Evolutionary conservation across 2,329 filamentous ascomycete species (phyloP).

Genomic region (Fragosphaeria purpurea): DNA sequence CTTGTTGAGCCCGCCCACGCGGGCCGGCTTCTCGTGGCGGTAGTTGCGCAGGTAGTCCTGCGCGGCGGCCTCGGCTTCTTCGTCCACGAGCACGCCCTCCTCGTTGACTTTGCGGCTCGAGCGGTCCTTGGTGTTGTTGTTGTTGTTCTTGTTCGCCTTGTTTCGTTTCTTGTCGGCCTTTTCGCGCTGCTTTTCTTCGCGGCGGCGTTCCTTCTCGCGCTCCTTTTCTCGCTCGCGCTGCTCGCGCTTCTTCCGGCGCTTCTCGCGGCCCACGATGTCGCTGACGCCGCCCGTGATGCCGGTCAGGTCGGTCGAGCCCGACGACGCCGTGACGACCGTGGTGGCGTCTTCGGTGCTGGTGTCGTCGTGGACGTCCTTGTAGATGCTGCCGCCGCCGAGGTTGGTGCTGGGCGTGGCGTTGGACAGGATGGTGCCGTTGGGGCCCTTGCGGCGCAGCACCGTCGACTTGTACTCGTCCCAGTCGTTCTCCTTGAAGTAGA

Average conservation of each 20-base stretch:
- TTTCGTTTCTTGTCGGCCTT: slow-evolving; percentile 31
- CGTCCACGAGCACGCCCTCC: slow-evolving; percentile 53
- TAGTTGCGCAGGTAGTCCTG: slow-evolving; percentile 69
- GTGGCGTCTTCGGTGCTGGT: slow-evolving; percentile 27
- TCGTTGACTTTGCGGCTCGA: slow-evolving; percentile 38
- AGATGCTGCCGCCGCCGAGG: slow-evolving; percentile 79
- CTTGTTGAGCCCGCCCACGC: slow-evolving; percentile 82
- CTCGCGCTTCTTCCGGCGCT: slow-evolving; percentile 39
- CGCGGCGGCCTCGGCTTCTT: slow-evolving; percentile 52
- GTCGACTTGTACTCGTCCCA: slow-evolving; percentile 99
- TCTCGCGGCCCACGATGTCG: slow-evolving; percentile 45
- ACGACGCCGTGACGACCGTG: slow-evolving; percentile 26
- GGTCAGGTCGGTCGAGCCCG: slow-evolving; percentile 26
- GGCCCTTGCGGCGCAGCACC: slow-evolving; percentile 77
- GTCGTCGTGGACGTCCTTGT: slow-evolving; percentile 55
- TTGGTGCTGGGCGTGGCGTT: slow-evolving; percentile 74
- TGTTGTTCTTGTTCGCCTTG: slow-evolving; percentile 20
- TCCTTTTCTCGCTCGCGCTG: slow-evolving; percentile 42
- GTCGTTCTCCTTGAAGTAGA: slow-evolving; percentile 73
- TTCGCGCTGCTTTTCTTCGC: slow-evolving; percentile 23
- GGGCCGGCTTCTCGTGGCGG: slow-evolving; percentile 74
- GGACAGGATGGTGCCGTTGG: slow-evolving; percentile 76
- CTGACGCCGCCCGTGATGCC: slow-evolving; percentile 50
- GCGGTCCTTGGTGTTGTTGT: slow-evolving; percentile 21
- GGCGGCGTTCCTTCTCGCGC: slow-evolving; percentile 21